phyloP scores from a whole-genome alignment of 2,329 filamentous ascomycete genomes.

The Pseudocercospora ulei region DNA sequence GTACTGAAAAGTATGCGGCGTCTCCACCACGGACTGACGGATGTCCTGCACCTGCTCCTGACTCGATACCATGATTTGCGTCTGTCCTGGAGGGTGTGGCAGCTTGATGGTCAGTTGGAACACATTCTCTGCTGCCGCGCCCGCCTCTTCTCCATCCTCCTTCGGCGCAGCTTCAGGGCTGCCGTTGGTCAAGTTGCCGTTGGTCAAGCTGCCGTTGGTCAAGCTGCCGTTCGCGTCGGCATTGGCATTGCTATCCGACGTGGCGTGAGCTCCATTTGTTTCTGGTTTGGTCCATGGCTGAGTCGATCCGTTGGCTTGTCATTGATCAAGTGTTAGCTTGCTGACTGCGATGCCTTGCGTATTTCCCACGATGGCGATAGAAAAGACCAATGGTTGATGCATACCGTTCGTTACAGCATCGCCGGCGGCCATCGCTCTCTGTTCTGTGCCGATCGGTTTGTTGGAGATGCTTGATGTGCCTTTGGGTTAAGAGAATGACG shows the following conservation, averaged over 20 bases:
- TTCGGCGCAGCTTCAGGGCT: slow-evolving; percentile 16
- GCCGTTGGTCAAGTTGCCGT: slow-evolving; percentile 15
- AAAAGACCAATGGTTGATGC: neutral
- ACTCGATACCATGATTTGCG: slow-evolving; percentile 72
- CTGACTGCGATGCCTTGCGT: too few species aligned
- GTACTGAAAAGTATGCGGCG: slow-evolving; percentile 87
- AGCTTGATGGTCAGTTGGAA: slow-evolving; percentile 70
- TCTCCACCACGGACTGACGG: slow-evolving; percentile 89
- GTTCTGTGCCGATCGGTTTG: too few species aligned
- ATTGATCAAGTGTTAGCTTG: neutral
- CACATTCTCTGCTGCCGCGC: slow-evolving; percentile 37
- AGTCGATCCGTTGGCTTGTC: slow-evolving; percentile 10
- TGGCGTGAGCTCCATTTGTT: slow-evolving; percentile 11
- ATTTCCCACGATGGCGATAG: neutral
- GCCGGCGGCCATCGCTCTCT: slow-evolving; percentile 15
- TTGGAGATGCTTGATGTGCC: too few species aligned
- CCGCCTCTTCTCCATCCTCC: slow-evolving; percentile 21
- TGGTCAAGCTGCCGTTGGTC: slow-evolving; percentile 13
- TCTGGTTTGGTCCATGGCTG: slow-evolving; percentile 11
- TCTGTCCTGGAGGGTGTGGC: slow-evolving; percentile 66
- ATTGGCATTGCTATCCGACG: slow-evolving; percentile 15
- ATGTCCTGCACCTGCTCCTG: slow-evolving; percentile 97
- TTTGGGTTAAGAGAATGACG: neutral
- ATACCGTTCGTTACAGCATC: slow-evolving; percentile 17
- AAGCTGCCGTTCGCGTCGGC: slow-evolving; percentile 16